These are phyloP conservation scores for Mortierella claussenii DNA, from an alignment of 192 early-diverging fungal species.

Conservation along the genomic window DNA sequence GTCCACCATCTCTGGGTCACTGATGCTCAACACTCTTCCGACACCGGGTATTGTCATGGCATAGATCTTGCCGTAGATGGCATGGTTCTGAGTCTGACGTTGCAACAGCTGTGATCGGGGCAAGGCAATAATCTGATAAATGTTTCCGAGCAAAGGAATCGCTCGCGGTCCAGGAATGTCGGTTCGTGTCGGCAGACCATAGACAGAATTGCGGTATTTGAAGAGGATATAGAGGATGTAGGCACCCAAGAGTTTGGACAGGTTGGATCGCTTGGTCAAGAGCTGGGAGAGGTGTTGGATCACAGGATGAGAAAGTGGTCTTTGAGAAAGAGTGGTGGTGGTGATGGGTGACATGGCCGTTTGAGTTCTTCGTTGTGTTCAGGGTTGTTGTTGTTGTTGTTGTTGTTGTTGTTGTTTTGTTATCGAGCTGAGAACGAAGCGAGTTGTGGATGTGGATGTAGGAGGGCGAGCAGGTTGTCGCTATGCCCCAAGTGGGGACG, in stretches of 20 bases:
- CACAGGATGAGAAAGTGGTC: background rate
- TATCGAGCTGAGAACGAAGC: too few species aligned
- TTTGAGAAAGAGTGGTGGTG: too few species aligned
- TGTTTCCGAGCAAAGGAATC: conserved; percentile 35
- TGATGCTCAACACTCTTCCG: conserved; percentile 30
- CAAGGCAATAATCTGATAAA: conserved; percentile 7
- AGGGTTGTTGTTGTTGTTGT: too few species aligned
- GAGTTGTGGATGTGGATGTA: too few species aligned
- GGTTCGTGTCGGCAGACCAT: conserved; percentile 12
- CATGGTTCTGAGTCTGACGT: conserved; percentile 25
- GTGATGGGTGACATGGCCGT: too few species aligned
- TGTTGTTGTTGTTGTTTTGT: too few species aligned
- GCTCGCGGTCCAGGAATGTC: conserved; percentile 25
- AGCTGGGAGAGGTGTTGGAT: conserved; percentile 7
- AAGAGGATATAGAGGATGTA: conserved; percentile 25
- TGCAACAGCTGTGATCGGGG: conserved; percentile 27
- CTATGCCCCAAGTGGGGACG: too few species aligned
- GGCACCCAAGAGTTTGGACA: conserved; percentile 18
- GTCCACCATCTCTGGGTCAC: conserved; percentile 32
- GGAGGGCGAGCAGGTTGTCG: too few species aligned
- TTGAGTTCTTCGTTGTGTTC: too few species aligned
- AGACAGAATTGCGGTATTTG: conserved; percentile 40
- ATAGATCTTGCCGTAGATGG: conserved; percentile 30
- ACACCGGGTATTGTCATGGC: conserved; percentile 33
- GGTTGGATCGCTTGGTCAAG: conserved; percentile 11